phyloP scores from a whole-genome alignment of 257 asterid species.

The Rauvolfia tetraphylla region DNA sequence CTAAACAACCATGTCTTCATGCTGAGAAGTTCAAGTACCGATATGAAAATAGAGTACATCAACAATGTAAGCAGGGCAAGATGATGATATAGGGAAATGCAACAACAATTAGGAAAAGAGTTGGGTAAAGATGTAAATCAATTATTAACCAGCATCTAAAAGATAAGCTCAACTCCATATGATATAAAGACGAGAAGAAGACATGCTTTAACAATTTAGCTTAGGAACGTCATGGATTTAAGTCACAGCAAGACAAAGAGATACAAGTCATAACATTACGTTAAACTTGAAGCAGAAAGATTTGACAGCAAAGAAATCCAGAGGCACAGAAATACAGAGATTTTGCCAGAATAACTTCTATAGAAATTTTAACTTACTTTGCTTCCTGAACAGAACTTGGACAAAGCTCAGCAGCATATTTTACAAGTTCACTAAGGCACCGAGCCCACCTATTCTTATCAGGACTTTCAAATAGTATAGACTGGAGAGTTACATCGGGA shows the following conservation, averaged over 20 bases:
- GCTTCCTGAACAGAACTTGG: slow-evolving; percentile 95
- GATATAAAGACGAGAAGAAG: slow-evolving; percentile 1
- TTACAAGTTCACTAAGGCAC: slow-evolving; percentile 89
- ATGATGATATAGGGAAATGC: neutral
- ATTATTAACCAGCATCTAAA: neutral
- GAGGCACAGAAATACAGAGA: neutral
- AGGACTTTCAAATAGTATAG: slow-evolving; percentile 91
- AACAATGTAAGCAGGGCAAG: neutral
- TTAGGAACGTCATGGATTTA: neutral
- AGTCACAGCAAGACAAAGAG: neutral
- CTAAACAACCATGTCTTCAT: neutral
- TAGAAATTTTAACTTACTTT: slow-evolving; percentile 50
- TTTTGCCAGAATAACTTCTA: neutral
- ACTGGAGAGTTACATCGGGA: slow-evolving; percentile 90
- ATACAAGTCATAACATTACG: neutral
- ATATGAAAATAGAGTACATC: neutral
- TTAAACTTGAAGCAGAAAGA: neutral
- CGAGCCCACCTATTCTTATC: slow-evolving; percentile 99
- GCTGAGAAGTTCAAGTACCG: neutral
- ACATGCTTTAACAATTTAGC: neutral
- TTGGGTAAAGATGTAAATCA: neutral
- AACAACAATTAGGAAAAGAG: neutral
- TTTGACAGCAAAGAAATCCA: neutral
- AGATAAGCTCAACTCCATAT: neutral
- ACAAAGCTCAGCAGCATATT: slow-evolving; percentile 89